phyloP scores from a whole-genome alignment of 2,329 filamentous ascomycete genomes.

The Botrytis pseudocinerea region DNA sequence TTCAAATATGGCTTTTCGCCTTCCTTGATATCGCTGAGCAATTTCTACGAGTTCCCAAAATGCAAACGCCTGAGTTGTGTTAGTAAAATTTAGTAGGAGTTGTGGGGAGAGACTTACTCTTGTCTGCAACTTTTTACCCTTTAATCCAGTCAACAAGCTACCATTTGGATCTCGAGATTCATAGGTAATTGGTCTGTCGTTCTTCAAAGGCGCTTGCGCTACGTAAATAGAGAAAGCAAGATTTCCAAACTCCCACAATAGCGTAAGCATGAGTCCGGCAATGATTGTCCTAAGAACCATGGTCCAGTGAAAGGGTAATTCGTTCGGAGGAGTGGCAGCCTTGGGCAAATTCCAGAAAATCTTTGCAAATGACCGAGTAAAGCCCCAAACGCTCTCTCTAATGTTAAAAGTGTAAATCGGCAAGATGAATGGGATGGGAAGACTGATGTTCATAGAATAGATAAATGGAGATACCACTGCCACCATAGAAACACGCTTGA shows the following conservation, averaged over 20 bases:
- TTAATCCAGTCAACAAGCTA: constrained; percentile 80
- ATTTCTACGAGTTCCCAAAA: constrained; percentile 90
- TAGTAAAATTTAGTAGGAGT: constrained; percentile 24
- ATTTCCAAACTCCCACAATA: constrained; percentile 78
- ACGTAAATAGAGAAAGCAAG: constrained; percentile 78
- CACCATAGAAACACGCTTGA: constrained; percentile 43
- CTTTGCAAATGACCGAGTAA: constrained; percentile 68
- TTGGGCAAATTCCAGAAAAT: constrained; percentile 75
- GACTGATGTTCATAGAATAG: constrained; percentile 45
- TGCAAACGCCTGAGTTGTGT: constrained; percentile 65
- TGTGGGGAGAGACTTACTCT: constrained; percentile 52
- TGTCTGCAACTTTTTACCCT: constrained; percentile 76
- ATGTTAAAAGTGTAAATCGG: constrained; percentile 62
- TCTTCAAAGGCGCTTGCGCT: constrained; percentile 78
- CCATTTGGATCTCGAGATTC: constrained; percentile 91
- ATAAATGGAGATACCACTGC: constrained; percentile 45
- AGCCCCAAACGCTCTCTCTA: constrained; percentile 65
- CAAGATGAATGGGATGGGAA: constrained; percentile 41
- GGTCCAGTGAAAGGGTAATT: constrained; percentile 57
- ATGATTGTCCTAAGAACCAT: constrained; percentile 57
- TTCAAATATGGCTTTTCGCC: constrained; percentile 75
- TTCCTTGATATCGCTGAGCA: constrained; percentile 69
- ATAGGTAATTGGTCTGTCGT: constrained; percentile 76
- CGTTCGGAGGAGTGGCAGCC: constrained; percentile 62
- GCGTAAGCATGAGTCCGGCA: constrained; percentile 65